Conservation (phyloP, 306 rosid genomes). For the Quercus dentata region DNA sequence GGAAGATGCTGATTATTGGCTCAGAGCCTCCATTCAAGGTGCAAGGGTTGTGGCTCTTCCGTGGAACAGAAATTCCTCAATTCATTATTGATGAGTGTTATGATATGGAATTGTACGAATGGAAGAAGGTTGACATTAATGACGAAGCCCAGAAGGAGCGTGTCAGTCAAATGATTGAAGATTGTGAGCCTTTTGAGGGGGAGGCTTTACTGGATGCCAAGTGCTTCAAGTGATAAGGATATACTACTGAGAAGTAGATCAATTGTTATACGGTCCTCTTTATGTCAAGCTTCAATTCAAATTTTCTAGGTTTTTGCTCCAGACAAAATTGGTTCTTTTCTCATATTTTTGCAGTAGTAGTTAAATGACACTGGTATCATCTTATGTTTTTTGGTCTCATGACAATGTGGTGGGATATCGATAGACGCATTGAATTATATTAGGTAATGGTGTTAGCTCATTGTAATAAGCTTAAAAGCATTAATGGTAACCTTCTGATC, state of each 20-base stretch:
- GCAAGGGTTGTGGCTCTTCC: conserved; percentile 93
- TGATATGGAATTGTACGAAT: conserved; percentile 87
- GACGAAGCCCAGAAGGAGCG: conserved; percentile 83
- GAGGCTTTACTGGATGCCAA: conserved; percentile 81
- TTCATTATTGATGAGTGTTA: conserved; percentile 83
- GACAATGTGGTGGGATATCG: background rate
- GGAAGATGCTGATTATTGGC: conserved; percentile 89
- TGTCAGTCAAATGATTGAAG: conserved; percentile 83
- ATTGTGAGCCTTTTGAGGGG: conserved; percentile 78
- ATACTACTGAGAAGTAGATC: background rate
- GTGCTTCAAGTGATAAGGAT: conserved; percentile 66
- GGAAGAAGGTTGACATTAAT: conserved; percentile 77
- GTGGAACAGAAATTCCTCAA: conserved; percentile 74
- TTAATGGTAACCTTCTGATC: no score
- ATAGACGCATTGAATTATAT: background rate
- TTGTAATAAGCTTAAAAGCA: background rate
- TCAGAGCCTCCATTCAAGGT: conserved; percentile 78
- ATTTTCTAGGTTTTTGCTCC: background rate
- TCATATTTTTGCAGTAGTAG: background rate
- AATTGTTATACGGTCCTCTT: background rate
- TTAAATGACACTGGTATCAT: background rate
- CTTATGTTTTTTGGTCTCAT: background rate
- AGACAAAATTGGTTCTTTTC: background rate
- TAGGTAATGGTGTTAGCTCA: background rate
- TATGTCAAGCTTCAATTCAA: background rate